phyloP scores from a whole-genome alignment of 352 stramenopile genomes.

The Phytophthora idaei region DNA sequence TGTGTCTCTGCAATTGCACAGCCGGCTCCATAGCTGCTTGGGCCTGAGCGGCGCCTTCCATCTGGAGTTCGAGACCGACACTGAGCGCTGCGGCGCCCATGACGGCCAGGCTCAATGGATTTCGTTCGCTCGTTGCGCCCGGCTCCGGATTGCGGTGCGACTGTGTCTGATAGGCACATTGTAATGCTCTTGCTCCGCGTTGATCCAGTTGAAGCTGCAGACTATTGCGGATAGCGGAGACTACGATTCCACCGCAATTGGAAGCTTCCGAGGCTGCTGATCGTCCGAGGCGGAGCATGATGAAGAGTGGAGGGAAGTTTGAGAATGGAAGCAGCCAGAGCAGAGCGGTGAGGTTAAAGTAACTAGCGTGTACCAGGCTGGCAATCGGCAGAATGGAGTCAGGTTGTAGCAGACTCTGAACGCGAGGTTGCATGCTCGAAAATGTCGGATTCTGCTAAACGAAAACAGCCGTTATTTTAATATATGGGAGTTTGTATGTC shows the following conservation, averaged over 20 bases:
- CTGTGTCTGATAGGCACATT: constrained; percentile 48
- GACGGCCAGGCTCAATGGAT: constrained; percentile 50
- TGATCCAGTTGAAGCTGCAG: constrained; percentile 29
- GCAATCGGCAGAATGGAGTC: constrained; percentile 12
- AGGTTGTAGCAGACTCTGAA: constrained; percentile 20
- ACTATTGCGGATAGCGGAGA: constrained; percentile 22
- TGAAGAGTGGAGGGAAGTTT: constrained; percentile 1
- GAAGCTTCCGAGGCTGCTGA: constrained; percentile 26
- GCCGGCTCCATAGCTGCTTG: constrained; percentile 44
- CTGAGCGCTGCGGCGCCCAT: constrained; percentile 56
- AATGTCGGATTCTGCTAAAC: constrained; percentile 10
- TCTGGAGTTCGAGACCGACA: constrained; percentile 41
- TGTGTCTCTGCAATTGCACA: constrained; percentile 19
- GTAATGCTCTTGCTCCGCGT: constrained; percentile 12
- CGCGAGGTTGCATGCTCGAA: constrained; percentile 28
- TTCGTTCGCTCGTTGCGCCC: constrained; percentile 13
- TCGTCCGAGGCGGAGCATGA: constrained; percentile 38
- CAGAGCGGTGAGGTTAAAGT: neutral
- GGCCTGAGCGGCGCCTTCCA: constrained; percentile 43
- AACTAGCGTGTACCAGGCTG: neutral
- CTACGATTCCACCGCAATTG: constrained; percentile 16
- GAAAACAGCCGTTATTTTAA: constrained; percentile 23
- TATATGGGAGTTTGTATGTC: constrained; percentile 22
- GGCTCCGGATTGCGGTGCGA: constrained; percentile 21
- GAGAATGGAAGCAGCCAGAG: neutral